Base-by-base conservation (phyloP, 2,329 filamentous ascomycete species). In the Verticillium albo-atrum region DNA sequence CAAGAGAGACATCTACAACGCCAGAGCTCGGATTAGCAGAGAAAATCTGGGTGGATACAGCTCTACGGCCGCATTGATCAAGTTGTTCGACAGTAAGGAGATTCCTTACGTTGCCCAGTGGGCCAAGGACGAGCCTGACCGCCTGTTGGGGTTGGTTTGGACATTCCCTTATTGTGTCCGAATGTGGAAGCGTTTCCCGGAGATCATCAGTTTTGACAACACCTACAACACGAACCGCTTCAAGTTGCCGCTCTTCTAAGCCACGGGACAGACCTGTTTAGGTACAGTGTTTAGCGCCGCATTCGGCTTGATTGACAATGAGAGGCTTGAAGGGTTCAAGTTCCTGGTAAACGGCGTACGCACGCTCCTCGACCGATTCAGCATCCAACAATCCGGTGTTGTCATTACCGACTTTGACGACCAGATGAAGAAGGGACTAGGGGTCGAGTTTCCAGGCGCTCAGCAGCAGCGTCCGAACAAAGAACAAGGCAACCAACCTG, bases 41-140 rank as follows among this genome's bases (percentile, higher is more conserved):
- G 60, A 65, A 20, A 65, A 66, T 20, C 47, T 66, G 9, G 35
- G 58, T 54, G 57, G 64, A n/a, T 47, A 60, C 26, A 54, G 27
- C 12, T 47, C 60, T 59, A 64, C 58, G 20, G 61, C 57, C 28
- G 61, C 61, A 60, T 55, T 66, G 9, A 63, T 66, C 42, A 64
- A 63, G 56, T 57, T 61, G 4, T 65, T 66, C 37, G 57, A 66
- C 54, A 35, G 63, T 32, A 57, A n/a, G 30, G 55, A 60, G 4
- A 58, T 65, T 55, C 61, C 59, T 30, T 64, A 66, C 52, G 26
- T 65, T 52, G 60, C 53, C 3, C 62, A 65, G 52, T 66, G 60
- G 62, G 60, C 57, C 2, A 55, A 57, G 6, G 54, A 65, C 51
- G 20, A 65, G 1, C 61, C 59, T 3, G 42, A 60, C 51, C 55